Conservation (phyloP, 495 filamentous ascomycete species). For the Penicillium malachiteum region DNA sequence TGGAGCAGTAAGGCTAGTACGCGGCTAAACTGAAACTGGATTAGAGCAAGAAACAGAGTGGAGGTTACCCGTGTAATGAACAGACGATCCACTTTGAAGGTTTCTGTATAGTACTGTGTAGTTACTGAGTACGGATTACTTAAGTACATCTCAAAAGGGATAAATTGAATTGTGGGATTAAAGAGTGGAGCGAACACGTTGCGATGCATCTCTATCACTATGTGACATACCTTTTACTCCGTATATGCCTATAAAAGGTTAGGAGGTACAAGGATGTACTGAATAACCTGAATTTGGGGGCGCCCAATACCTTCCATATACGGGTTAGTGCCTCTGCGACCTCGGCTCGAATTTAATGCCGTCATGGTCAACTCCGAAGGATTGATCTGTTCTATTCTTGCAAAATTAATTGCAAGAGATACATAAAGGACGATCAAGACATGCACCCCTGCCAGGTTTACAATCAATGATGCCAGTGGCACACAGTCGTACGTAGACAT, state of each 20-base stretch:
- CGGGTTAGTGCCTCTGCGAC: conserved; percentile 9
- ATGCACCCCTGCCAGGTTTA: no score
- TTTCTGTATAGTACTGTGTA: not conserved
- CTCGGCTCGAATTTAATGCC: conserved; percentile 25
- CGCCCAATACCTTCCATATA: conserved; percentile 1
- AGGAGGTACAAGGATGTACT: conserved; percentile 10
- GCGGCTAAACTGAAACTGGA: conserved; percentile 16
- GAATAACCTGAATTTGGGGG: not conserved
- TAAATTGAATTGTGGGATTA: conserved; percentile 12
- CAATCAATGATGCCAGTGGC: no score
- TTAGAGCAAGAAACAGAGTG: conserved; percentile 21
- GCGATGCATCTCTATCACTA: not conserved
- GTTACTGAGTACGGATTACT: conserved; percentile 8
- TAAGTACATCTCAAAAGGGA: conserved; percentile 13
- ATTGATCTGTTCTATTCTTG: not conserved
- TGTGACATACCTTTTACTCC: not conserved
- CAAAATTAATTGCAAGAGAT: not conserved
- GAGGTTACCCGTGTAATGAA: conserved; percentile 28
- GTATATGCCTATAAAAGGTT: no score
- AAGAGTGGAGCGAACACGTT: not conserved
- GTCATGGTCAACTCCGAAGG: conserved; percentile 18
- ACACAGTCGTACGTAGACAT: conserved; percentile 4
- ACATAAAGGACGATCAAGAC: not conserved
- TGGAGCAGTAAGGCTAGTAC: conserved; percentile 23
- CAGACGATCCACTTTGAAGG: conserved; percentile 1